Conservation (phyloP, 1,284 basidiomycete species). For the Ceratobasidium sp. region DNA sequence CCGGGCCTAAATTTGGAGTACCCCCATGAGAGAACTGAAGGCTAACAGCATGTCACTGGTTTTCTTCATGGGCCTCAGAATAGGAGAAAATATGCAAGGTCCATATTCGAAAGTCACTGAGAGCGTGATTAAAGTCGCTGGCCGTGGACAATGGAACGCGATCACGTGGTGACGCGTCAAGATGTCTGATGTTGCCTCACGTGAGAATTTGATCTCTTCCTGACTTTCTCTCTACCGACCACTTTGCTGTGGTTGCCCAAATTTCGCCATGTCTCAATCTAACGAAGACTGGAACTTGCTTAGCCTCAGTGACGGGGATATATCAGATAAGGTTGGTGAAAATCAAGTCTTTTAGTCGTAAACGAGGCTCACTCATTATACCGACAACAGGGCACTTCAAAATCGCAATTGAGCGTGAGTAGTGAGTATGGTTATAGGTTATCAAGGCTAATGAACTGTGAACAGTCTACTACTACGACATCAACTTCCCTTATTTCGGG, state of each 20-base stretch:
- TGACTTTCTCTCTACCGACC: slow-evolving; percentile 17
- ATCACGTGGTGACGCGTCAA: slow-evolving; percentile 27
- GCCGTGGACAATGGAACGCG: slow-evolving; percentile 19
- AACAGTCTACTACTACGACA: not conserved
- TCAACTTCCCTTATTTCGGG: not conserved
- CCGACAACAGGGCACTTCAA: not conserved
- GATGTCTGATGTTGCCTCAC: slow-evolving; percentile 39
- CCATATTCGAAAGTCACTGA: no score
- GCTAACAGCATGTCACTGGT: no score
- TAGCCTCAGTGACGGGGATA: not conserved
- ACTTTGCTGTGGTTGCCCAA: not conserved
- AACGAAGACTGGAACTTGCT: slow-evolving; percentile 16
- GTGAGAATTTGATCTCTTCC: slow-evolving; percentile 14
- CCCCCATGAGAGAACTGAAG: no score
- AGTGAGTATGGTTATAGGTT: not conserved
- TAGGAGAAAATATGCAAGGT: no score
- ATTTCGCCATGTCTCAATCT: not conserved
- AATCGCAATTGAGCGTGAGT: slow-evolving; percentile 20
- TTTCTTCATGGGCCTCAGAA: no score
- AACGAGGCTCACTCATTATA: not conserved
- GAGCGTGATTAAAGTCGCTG: no score
- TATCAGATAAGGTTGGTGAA: not conserved
- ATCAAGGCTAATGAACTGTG: not conserved
- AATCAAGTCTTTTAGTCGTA: not conserved
- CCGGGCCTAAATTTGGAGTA: no score